Evolutionary conservation across 140 eudicot genomes (phyloP).

Genomic region (Anethum foeniculum): DNA sequence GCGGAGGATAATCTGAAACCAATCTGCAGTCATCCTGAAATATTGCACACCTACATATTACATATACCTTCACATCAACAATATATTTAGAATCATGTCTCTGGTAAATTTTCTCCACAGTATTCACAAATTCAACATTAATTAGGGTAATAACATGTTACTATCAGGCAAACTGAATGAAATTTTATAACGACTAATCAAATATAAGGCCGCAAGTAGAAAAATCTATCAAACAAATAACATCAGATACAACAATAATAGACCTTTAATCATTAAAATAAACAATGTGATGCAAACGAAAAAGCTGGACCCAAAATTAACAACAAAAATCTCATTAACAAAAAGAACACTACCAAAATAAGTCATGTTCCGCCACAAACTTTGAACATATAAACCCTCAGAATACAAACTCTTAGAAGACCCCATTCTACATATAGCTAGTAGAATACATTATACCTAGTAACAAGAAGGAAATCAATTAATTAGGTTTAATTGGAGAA

Average conservation of each 20-base stretch:
- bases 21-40: slow-evolving; percentile 87
- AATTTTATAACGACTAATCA: neutral
- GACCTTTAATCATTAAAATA: neutral
- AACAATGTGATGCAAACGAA: neutral
- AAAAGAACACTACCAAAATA: neutral
- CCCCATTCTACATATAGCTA: no score
- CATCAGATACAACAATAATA: neutral
- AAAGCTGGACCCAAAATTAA: neutral
- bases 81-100: neutral
- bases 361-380: neutral
- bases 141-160: neutral
- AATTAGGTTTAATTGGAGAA: no score
- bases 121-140: neutral
- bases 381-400: no score
- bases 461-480: no score
- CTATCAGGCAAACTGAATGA: neutral
- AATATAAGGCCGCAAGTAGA: neutral
- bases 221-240: neutral
- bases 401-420: no score
- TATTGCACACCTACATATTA: slow-evolving; percentile 68
- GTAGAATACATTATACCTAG: no score
- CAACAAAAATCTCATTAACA: neutral
- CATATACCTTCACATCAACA: neutral
- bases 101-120: neutral
- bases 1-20: slow-evolving; percentile 75